Percentiles rank a stretch among this genome's conserved stretches.
Evolutionary conservation across 106 monocot species (phyloP).

Genomic region (Platanthera guangdongensis): DNA sequence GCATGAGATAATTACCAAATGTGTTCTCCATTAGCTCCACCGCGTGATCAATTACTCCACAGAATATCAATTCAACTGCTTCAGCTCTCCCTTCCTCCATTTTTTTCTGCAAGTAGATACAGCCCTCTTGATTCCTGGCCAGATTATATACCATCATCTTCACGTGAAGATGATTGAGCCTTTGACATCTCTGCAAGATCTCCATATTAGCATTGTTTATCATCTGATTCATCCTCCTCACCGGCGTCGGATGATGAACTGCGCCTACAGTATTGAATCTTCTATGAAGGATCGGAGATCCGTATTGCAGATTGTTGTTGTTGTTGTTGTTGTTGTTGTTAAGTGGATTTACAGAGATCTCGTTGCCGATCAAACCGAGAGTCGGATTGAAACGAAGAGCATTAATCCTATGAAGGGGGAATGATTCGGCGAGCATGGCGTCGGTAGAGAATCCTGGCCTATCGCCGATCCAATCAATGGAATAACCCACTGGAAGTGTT

Average conservation of each 20-base stretch:
- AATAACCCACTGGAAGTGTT: not conserved
- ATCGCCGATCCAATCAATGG: not conserved
- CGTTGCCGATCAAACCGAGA: not conserved
- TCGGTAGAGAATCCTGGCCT: not conserved
- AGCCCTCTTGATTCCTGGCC: conserved; percentile 53
- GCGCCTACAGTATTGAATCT: not conserved
- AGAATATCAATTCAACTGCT: conserved; percentile 27
- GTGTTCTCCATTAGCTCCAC: conserved; percentile 47
- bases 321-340: not conserved
- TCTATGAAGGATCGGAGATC: not conserved
- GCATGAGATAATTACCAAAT: conserved; percentile 60
- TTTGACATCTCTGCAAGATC: not conserved
- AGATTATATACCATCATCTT: conserved; percentile 17
- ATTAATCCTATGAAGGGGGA: not conserved
- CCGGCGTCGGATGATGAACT: not conserved
- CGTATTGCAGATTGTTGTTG: not conserved
- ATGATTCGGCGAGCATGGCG: not conserved
- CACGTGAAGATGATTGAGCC: conserved; percentile 1
- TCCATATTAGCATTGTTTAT: not conserved
- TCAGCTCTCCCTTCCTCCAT: conserved; percentile 32
- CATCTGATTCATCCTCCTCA: not conserved
- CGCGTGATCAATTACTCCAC: conserved; percentile 28
- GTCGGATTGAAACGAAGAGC: not conserved
- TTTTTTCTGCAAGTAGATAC: conserved; percentile 43
- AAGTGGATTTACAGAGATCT: not conserved